Base-by-base conservation (phyloP, 805 yeast genomes). In the Novakomyces olei region DNA sequence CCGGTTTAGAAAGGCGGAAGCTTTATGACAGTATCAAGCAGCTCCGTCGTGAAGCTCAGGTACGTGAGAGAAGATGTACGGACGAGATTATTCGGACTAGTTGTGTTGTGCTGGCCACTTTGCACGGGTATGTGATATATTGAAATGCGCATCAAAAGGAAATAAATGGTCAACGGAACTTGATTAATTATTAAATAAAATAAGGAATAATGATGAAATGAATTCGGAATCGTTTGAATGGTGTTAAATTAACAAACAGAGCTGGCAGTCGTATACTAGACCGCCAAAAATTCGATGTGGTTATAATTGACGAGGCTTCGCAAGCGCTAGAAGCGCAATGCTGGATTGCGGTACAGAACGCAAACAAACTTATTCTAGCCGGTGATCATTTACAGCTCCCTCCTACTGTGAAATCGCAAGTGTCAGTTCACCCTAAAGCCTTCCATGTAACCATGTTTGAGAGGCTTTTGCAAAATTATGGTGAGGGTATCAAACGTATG, bases 261-360 rank as follows among this genome's bases (percentile, higher is more conserved):
- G 58, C 65, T 3, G 26, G 41, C 40, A 23, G 50, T 47, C 1
- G 41, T 37, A 1, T 46, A 53, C 4, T 48, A 51, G 20, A 51
- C 51, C 18, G 46, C 70, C 8, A 41, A 10, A 37, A 37, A 20
- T 79, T 85, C 45, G 79, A 78, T 40, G 69, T 92, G 0, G 58
- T 85, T 20, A 76, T 88, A 8, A 83, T 85, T 23, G 98, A 85
- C 53, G 98, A 85, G 51, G 94, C 85, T 0, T 80, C 95, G 0
- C 98, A 85, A 50, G 65, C 94, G 7, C 53, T 85, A 34, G 94
- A 85, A 45, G 92, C 95, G 1, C 92, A 85, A 41, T 81, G 95
- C 45, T 83, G 95, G 95, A 81, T 85, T 16, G 95, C 98, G 1
- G 38, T 88, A 5, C 59, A 80, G 3, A 61, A 68, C 5, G 55